These are phyloP conservation scores for Iberis pinnata DNA, from an alignment of 345 rosid genomes.

Conservation along the genomic window DNA sequence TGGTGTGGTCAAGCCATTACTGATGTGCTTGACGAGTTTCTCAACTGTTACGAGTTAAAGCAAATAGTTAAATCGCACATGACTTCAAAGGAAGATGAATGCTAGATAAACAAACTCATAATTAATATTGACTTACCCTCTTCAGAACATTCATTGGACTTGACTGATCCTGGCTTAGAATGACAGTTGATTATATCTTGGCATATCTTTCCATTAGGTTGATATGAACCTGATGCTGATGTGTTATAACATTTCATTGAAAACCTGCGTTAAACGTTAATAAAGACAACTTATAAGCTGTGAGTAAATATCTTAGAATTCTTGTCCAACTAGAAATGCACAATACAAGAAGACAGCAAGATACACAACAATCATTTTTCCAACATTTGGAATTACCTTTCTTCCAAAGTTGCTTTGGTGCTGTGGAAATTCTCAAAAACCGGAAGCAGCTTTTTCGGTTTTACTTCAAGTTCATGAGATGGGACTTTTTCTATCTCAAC, in stretches of 20 bases:
- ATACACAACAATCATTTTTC: too few relatives aligned
- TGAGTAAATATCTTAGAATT: neutral
- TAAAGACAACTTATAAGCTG: neutral
- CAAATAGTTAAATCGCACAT: constrained; percentile 37
- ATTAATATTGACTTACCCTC: constrained; percentile 38
- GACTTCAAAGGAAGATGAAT: constrained; percentile 31
- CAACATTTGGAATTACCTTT: constrained; percentile 41
- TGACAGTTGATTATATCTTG: constrained; percentile 79
- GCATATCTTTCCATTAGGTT: constrained; percentile 47
- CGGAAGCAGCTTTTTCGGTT: constrained; percentile 74
- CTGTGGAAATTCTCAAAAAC: constrained; percentile 75
- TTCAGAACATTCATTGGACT: constrained; percentile 80
- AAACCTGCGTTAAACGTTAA: constrained; percentile 31
- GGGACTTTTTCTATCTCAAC: constrained; percentile 62
- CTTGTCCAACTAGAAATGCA: constrained; percentile 1
- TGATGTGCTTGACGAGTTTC: constrained; percentile 21
- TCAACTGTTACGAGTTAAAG: constrained; percentile 29
- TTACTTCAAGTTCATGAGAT: constrained; percentile 63
- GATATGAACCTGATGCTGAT: constrained; percentile 38
- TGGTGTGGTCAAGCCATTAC: constrained; percentile 27
- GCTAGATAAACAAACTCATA: constrained; percentile 31
- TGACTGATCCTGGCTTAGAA: constrained; percentile 74
- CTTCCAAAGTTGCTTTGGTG: constrained; percentile 52
- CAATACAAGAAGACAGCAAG: neutral
- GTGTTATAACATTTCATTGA: constrained; percentile 35